These are phyloP conservation scores for Diophrys sp. DNA, from an alignment of 73 alveolate genomes.

Conservation along the genomic window DNA sequence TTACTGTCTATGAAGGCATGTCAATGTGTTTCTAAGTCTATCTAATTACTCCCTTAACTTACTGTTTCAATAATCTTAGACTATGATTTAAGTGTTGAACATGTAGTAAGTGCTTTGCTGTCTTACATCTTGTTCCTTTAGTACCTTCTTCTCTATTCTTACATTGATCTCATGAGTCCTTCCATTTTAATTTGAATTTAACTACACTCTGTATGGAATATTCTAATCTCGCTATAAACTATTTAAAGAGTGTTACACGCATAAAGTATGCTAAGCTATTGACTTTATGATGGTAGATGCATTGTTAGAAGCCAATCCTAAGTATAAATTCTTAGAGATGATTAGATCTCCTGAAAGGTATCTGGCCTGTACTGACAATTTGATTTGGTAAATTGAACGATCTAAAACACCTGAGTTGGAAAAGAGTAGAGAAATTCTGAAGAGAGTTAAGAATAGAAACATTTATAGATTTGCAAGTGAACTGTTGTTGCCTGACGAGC, in stretches of 20 bases:
- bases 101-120: too few species aligned
- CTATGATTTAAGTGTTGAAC: too few species aligned
- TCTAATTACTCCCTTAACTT: too few species aligned
- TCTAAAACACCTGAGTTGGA: conserved; percentile 42
- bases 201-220: conserved; percentile 59
- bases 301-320: conserved; percentile 63
- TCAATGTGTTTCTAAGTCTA: too few species aligned
- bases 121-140: too few species aligned
- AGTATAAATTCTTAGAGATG: conserved; percentile 65
- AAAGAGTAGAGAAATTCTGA: conserved; percentile 54
- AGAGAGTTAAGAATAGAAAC: conserved; percentile 10
- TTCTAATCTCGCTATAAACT: conserved; percentile 80
- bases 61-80: too few species aligned
- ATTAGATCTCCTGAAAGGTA: conserved; percentile 65
- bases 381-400: conserved; percentile 54
- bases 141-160: too few species aligned
- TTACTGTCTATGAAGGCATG: too few species aligned
- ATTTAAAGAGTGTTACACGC: conserved; percentile 74
- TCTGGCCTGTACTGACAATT: conserved; percentile 68
- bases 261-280: conserved; percentile 74
- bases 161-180: too few species aligned
- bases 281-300: conserved; percentile 90
- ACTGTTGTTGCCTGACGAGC: neutral
- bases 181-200: too few species aligned
- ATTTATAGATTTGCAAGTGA: conserved; percentile 5